phyloP scores from a whole-genome alignment of 2,329 filamentous ascomycete genomes.

The Conoideocrella luteorostrata region DNA sequence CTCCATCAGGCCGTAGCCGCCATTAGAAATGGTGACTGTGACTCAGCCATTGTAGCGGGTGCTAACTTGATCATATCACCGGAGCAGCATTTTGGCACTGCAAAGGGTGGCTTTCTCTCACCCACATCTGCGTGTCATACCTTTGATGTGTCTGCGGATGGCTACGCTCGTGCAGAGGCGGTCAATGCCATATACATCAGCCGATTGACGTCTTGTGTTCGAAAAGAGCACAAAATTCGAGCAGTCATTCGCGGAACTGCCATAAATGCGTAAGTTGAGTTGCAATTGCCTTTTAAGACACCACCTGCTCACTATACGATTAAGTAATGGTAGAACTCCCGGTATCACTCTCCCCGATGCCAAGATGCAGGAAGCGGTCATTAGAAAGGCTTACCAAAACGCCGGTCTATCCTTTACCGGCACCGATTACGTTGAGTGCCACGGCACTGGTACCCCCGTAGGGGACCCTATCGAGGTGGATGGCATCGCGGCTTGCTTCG shows the following conservation, averaged over 20 bases:
- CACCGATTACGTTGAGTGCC: conserved; percentile 33
- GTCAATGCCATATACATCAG: conserved; percentile 36
- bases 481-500: conserved; percentile 28
- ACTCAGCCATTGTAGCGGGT: conserved; percentile 13
- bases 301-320: no score
- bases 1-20: conserved; percentile 36
- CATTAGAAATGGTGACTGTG: conserved; percentile 30
- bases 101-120: conserved; percentile 18
- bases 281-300: no score
- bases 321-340: conserved; percentile 33
- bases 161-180: conserved; percentile 44
- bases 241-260: conserved; percentile 31
- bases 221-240: conserved; percentile 28
- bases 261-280: no score
- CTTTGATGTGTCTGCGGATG: conserved; percentile 37
- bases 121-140: conserved; percentile 10
- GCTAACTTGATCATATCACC: conserved; percentile 26
- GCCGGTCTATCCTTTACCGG: conserved; percentile 24
- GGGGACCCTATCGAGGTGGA: conserved; percentile 40
- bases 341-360: conserved; percentile 33
- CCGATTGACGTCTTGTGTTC: conserved; percentile 32
- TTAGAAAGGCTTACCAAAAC: conserved; percentile 23
- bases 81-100: conserved; percentile 2
- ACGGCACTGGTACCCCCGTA: conserved; percentile 41
- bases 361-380: conserved; percentile 29